These are phyloP conservation scores for Penicillium soppii DNA, from an alignment of 495 filamentous ascomycete species.

Conservation along the genomic window DNA sequence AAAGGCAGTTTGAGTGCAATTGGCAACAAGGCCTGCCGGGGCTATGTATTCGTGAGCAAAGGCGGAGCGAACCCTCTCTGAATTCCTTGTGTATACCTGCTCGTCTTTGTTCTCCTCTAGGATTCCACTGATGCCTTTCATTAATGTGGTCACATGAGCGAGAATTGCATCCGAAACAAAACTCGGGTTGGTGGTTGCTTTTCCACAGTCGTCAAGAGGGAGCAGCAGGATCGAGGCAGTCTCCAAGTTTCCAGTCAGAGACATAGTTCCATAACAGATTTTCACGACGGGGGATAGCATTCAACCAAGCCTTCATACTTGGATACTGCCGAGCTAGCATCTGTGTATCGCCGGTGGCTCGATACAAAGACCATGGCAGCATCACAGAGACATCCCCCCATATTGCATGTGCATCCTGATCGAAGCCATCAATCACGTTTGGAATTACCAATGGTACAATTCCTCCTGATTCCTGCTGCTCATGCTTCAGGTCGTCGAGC, in stretches of 20 bases:
- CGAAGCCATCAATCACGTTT: conserved; percentile 14
- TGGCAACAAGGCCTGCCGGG: conserved; percentile 32
- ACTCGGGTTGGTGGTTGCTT: conserved; percentile 36
- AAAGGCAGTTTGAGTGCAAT: conserved; percentile 50
- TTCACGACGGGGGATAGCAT: conserved; percentile 23
- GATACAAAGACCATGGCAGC: conserved; percentile 44
- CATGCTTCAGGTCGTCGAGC: conserved; percentile 41
- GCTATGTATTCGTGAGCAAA: conserved; percentile 46
- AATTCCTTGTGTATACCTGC: conserved; percentile 49
- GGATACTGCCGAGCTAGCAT: conserved; percentile 39
- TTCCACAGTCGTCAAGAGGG: conserved; percentile 40
- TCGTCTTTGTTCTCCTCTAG: conserved; percentile 71
- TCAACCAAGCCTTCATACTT: conserved; percentile 46
- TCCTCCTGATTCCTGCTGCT: conserved; percentile 31
- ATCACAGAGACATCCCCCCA: conserved; percentile 50
- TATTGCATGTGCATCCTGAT: conserved; percentile 26
- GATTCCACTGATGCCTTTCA: conserved; percentile 79
- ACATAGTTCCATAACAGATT: conserved; percentile 36
- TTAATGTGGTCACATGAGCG: conserved; percentile 41
- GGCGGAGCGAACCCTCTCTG: conserved; percentile 22
- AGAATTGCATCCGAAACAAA: conserved; percentile 55
- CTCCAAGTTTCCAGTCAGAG: conserved; percentile 40
- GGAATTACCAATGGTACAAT: conserved; percentile 38
- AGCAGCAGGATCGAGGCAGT: conserved; percentile 55
- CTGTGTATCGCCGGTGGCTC: conserved; percentile 37